Evolutionary conservation across 805 yeast species (phyloP).

Genomic region (Zygosaccharomyces lentus): DNA sequence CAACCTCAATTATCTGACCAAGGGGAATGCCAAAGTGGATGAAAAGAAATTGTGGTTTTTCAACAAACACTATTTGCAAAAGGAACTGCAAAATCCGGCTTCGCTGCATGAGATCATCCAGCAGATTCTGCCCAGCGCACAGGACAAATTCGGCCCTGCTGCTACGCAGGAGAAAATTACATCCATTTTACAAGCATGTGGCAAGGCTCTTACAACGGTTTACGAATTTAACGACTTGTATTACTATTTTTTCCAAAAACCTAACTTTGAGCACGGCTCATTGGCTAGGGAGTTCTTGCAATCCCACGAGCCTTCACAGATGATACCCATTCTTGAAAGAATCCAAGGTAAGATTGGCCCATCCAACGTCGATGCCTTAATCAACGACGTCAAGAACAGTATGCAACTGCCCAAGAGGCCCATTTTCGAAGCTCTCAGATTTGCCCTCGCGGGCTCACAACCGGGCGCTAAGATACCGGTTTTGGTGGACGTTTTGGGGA

Average conservation of each 20-base stretch:
- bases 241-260: conserved; percentile 45
- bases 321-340: conserved; percentile 16
- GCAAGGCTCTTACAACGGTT: conserved; percentile 48
- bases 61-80: conserved; percentile 63
- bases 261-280: conserved; percentile 23
- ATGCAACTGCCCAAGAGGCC: conserved; percentile 22
- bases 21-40: conserved; percentile 91
- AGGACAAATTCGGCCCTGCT: conserved; percentile 8
- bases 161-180: conserved; percentile 35
- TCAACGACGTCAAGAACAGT: conserved; percentile 5
- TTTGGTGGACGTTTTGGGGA: conserved; percentile 53
- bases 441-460: conserved; percentile 62
- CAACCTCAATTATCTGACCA: conserved; percentile 69
- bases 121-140: conserved; percentile 25
- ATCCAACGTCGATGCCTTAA: conserved; percentile 9
- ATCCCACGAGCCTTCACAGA: conserved; percentile 12
- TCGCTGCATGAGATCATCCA: conserved; percentile 38
- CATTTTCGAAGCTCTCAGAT: conserved; percentile 57
- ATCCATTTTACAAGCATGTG: conserved; percentile 42
- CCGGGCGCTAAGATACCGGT: conserved; percentile 67
- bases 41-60: conserved; percentile 68
- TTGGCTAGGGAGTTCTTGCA: conserved; percentile 34
- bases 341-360: conserved; percentile 11
- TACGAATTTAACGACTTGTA: conserved; percentile 49
- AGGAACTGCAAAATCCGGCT: conserved; percentile 39